Percentiles rank a stretch among this genome's conserved stretches.
These are phyloP conservation scores for Moniliophthora roreri DNA, from an alignment of 1,284 basidiomycete species.

Conservation along the genomic window DNA sequence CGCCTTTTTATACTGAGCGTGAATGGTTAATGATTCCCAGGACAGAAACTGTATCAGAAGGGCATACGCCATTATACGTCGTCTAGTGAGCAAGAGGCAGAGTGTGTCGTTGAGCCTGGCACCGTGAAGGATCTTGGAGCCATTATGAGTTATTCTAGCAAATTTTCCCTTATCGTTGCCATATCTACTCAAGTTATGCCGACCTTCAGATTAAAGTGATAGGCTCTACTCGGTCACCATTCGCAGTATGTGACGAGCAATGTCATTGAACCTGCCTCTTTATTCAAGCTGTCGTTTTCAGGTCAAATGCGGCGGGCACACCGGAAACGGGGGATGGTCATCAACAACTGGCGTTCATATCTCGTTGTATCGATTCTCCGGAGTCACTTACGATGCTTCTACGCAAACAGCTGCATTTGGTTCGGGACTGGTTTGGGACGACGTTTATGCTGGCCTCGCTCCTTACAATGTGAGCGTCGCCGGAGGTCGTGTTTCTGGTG, in stretches of 20 bases:
- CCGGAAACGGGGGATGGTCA: conserved; percentile 48
- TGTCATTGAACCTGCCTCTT: neutral
- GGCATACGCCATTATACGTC: conserved; percentile 46
- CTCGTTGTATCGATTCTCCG: conserved; percentile 48
- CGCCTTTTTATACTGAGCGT: no score
- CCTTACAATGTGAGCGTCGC: conserved; percentile 47
- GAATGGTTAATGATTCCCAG: no score
- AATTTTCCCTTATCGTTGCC: neutral
- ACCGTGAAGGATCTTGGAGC: conserved; percentile 43
- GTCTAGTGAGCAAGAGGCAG: conserved; percentile 40
- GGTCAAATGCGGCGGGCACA: conserved; percentile 58
- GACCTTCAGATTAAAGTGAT: conserved; percentile 42
- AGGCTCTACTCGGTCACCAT: conserved; percentile 35
- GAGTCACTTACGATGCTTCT: conserved; percentile 39
- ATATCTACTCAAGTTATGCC: conserved; percentile 1
- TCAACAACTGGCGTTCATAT: conserved; percentile 59
- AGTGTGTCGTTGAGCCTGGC: conserved; percentile 53
- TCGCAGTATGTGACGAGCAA: conserved; percentile 34
- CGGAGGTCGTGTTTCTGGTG: conserved; percentile 53
- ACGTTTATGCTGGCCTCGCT: conserved; percentile 50
- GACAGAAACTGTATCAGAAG: conserved; percentile 26
- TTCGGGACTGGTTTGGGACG: conserved; percentile 56
- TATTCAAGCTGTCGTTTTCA: conserved; percentile 17
- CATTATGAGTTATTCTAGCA: conserved; percentile 46
- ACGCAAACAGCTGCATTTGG: conserved; percentile 45